These are phyloP conservation scores for Bipolaris bicolor DNA, from an alignment of 2,329 filamentous ascomycete species.

Conservation along the genomic window DNA sequence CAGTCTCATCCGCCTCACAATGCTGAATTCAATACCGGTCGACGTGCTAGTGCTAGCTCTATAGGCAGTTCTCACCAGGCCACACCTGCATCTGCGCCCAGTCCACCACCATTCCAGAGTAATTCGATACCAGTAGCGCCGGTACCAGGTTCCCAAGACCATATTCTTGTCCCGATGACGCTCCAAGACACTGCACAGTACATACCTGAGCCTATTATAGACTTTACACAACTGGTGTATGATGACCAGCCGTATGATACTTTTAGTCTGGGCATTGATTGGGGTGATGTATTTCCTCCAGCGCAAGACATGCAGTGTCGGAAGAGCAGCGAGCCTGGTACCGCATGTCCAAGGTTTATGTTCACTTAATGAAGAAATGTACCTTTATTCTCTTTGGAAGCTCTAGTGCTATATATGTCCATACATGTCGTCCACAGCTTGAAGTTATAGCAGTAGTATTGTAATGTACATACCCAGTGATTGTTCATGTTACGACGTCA, in stretches of 20 bases:
- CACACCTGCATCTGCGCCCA: constrained; percentile 1
- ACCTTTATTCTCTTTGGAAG: background rate
- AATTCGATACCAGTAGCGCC: background rate
- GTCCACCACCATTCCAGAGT: background rate
- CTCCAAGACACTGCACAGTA: background rate
- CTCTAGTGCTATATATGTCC: background rate
- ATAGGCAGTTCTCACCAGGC: constrained; percentile 6
- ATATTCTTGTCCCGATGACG: background rate
- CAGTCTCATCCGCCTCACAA: constrained; percentile 9
- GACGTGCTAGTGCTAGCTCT: constrained; percentile 8
- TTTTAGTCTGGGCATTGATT: constrained; percentile 29
- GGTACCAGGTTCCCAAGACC: background rate
- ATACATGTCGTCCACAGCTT: background rate
- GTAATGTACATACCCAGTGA: no score
- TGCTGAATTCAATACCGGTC: background rate
- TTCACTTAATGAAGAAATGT: constrained; percentile 9
- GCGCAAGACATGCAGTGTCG: constrained; percentile 10
- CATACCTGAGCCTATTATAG: constrained; percentile 6
- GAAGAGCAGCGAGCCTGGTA: constrained; percentile 1
- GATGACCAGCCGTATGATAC: constrained; percentile 11
- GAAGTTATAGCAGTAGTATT: no score
- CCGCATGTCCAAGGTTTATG: constrained; percentile 12
- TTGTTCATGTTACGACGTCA: background rate
- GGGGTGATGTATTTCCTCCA: constrained; percentile 27
- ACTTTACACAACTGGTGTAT: constrained; percentile 8